These are phyloP conservation scores for Flaveria bidentis DNA, from an alignment of 129 eudicot species.

Conservation along the genomic window DNA sequence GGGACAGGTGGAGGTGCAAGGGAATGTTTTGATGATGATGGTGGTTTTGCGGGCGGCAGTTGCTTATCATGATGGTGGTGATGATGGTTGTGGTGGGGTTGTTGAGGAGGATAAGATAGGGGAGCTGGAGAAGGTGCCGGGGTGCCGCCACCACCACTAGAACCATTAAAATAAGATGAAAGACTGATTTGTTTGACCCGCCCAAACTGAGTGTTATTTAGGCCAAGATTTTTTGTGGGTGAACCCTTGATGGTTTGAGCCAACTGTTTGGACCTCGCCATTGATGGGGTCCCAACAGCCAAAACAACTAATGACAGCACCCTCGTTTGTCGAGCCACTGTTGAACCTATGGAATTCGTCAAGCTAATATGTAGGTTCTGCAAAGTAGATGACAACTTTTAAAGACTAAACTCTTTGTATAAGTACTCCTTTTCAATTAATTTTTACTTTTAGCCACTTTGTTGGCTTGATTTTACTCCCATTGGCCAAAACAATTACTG, in stretches of 20 bases:
- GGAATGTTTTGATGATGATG: constrained; percentile 53
- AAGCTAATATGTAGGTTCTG: constrained; percentile 90
- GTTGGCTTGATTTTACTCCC: not conserved
- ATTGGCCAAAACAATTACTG: not conserved
- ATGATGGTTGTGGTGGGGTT: constrained; percentile 58
- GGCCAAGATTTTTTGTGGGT: constrained; percentile 89
- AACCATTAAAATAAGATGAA: constrained; percentile 62
- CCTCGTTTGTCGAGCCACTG: constrained; percentile 71
- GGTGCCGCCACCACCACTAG: constrained; percentile 37
- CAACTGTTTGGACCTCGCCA: constrained; percentile 72
- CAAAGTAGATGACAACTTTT: constrained; percentile 27
- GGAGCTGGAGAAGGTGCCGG: constrained; percentile 72
- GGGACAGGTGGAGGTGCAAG: constrained; percentile 36
- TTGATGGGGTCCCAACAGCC: constrained; percentile 74
- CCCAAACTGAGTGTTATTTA: constrained; percentile 87
- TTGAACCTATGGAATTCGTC: constrained; percentile 80
- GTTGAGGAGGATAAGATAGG: constrained; percentile 43
- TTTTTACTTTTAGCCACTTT: not conserved
- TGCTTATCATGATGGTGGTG: constrained; percentile 38
- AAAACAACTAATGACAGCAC: constrained; percentile 68
- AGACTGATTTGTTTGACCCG: constrained; percentile 89
- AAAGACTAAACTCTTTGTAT: not conserved
- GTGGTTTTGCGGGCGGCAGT: constrained; percentile 59
- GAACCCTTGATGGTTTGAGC: constrained; percentile 81
- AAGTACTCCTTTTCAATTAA: not conserved